A percentile compares a stretch with the other conserved stretches of the same genome.
phyloP scores from a whole-genome alignment of 768 basidiomycete genomes.

The Flagelloscypha sp. region DNA sequence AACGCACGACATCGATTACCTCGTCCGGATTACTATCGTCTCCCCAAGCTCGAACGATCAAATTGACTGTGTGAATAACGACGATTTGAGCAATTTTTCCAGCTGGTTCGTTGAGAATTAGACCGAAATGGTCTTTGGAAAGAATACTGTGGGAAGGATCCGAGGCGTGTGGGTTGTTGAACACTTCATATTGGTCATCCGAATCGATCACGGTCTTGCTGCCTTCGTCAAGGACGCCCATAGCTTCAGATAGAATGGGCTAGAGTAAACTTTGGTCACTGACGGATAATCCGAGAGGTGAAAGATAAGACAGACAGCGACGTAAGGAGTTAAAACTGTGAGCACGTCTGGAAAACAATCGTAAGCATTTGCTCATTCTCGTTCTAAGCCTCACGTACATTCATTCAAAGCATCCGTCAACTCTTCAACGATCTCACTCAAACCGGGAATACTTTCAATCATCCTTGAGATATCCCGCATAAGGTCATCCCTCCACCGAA shows the following conservation, averaged over 20 bases:
- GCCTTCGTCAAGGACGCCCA: conserved; percentile 47
- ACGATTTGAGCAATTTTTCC: conserved; percentile 65
- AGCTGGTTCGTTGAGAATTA: conserved; percentile 68
- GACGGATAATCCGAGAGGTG: not conserved
- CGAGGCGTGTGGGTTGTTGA: conserved; percentile 55
- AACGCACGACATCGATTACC: conserved; percentile 36
- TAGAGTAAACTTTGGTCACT: conserved; percentile 18
- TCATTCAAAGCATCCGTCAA: conserved; percentile 59
- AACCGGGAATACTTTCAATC: conserved; percentile 62
- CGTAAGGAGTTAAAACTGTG: conserved; percentile 57
- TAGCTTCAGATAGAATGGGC: conserved; percentile 56
- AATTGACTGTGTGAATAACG: conserved; percentile 51
- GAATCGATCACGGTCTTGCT: conserved; percentile 64
- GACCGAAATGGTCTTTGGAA: conserved; percentile 65
- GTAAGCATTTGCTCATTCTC: not conserved
- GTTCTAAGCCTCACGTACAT: conserved; percentile 29
- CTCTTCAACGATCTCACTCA: conserved; percentile 47
- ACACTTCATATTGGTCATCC: conserved; percentile 65
- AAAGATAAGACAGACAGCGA: conserved; percentile 32
- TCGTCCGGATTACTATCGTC: conserved; percentile 34
- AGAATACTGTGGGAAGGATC: conserved; percentile 70
- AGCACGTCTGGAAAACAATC: conserved; percentile 40
- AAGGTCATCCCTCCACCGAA: conserved; percentile 58
- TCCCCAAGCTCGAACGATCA: conserved; percentile 56
- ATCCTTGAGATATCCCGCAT: conserved; percentile 43